Evolutionary conservation across 176 grass and related monocot genomes (phyloP).

Genomic region (Dendrocalamus sinicus): DNA sequence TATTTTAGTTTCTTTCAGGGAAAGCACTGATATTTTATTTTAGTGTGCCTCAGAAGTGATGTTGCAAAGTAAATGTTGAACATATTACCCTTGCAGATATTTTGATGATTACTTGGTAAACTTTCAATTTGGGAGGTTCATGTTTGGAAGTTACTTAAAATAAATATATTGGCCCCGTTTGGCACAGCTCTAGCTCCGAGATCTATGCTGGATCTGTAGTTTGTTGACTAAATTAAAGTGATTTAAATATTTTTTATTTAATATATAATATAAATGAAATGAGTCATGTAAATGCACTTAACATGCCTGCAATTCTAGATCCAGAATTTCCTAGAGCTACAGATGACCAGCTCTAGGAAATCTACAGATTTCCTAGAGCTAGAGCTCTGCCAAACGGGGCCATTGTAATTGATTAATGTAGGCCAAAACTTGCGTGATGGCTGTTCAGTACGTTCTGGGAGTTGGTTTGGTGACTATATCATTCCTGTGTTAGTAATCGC

Average conservation of each 20-base stretch:
- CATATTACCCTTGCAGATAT: not conserved
- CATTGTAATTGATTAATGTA: slow-evolving; percentile 1
- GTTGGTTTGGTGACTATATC: slow-evolving; percentile 9
- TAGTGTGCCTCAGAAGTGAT: slow-evolving; percentile 3
- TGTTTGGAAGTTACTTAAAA: not conserved
- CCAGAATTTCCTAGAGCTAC: too few relatives aligned
- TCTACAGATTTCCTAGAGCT: too few relatives aligned
- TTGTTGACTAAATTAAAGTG: too few relatives aligned
- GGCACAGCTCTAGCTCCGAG: too few relatives aligned
- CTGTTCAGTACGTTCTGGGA: not conserved
- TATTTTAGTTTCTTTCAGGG: not conserved
- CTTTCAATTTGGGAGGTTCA: slow-evolving; percentile 6
- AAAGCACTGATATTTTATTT: not conserved
- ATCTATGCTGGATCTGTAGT: too few relatives aligned
- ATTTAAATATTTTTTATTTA: too few relatives aligned
- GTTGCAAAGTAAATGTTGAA: slow-evolving; percentile 11
- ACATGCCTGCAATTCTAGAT: too few relatives aligned
- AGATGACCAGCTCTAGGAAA: too few relatives aligned
- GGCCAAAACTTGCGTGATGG: slow-evolving; percentile 16
- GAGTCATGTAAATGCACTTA: too few relatives aligned
- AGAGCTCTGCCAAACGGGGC: too few relatives aligned
- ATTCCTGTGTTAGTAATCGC: not conserved
- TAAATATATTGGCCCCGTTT: too few relatives aligned
- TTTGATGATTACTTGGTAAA: slow-evolving; percentile 16
- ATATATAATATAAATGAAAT: too few relatives aligned